Percentiles rank a stretch among this genome's conserved stretches.
Conservation (phyloP, 108 stramenopile genomes). For the Chaetoceros muelleri region DNA sequence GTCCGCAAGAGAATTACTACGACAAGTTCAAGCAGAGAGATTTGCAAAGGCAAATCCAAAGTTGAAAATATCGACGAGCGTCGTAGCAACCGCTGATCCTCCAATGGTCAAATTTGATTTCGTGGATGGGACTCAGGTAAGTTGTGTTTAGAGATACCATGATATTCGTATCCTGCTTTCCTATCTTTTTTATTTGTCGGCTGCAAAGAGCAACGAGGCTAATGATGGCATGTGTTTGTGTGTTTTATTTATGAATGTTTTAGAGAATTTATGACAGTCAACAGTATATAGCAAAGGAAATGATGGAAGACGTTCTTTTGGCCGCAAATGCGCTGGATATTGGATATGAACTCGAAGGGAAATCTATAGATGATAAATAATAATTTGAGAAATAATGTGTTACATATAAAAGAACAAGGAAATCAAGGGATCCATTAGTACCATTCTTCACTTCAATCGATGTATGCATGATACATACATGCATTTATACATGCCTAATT, state of each 20-base stretch:
- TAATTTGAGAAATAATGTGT: no score
- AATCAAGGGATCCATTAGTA: no score
- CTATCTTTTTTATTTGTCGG: neutral
- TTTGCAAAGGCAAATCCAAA: constrained; percentile 50
- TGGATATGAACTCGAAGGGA: constrained; percentile 49
- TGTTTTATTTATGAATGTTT: neutral
- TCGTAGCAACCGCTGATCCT: constrained; percentile 32
- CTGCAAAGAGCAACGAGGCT: neutral
- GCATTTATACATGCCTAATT: no score
- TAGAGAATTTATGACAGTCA: constrained; percentile 18
- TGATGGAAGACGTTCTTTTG: constrained; percentile 30
- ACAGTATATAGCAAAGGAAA: constrained; percentile 31
- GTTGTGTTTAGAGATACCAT: neutral
- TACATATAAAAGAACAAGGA: no score
- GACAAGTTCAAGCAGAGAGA: constrained; percentile 50
- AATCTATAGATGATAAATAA: constrained; percentile 45
- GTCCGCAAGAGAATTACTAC: constrained; percentile 62
- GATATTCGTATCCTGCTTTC: neutral
- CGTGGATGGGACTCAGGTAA: constrained; percentile 50
- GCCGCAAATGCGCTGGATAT: constrained; percentile 32
- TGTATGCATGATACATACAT: no score
- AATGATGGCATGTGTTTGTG: neutral
- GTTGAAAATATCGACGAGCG: constrained; percentile 37
- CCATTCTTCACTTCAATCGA: no score
- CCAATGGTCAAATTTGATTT: constrained; percentile 53